phyloP scores from a whole-genome alignment of 2,329 filamentous ascomycete genomes.

The Colletotrichum shisoi region DNA sequence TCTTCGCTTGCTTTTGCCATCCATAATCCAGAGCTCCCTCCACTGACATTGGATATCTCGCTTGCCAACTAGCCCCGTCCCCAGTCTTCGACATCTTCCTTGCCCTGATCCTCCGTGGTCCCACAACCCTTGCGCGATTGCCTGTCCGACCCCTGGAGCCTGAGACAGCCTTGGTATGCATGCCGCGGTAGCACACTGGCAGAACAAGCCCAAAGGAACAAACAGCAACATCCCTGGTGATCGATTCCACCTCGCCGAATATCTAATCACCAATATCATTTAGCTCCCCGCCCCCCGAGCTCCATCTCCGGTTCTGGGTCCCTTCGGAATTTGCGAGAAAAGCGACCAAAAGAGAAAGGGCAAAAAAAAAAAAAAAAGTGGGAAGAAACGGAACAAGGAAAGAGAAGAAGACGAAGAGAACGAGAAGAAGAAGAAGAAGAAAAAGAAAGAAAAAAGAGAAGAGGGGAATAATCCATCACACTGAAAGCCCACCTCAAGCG shows the following conservation, averaged over 20 bases:
- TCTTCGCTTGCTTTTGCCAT: constrained; percentile 29
- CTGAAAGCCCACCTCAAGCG: constrained; percentile 15
- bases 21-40: constrained; percentile 25
- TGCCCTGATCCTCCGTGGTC: constrained; percentile 37
- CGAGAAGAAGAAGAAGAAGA: constrained; percentile 14
- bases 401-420: constrained; percentile 7
- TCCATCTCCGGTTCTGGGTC: constrained; percentile 35
- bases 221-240: constrained; percentile 38
- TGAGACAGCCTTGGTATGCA: constrained; percentile 39
- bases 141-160: constrained; percentile 36
- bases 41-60: constrained; percentile 39
- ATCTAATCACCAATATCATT: constrained; percentile 36
- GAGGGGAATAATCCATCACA: constrained; percentile 27
- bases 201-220: constrained; percentile 27
- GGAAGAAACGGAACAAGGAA: constrained; percentile 11
- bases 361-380: constrained; percentile 23
- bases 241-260: constrained; percentile 36
- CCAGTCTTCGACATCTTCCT: constrained; percentile 39
- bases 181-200: constrained; percentile 33
- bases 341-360: constrained; percentile 12
- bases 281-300: constrained; percentile 23
- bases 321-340: constrained; percentile 26
- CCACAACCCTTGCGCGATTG: constrained; percentile 35
- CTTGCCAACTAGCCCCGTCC: constrained; percentile 37
- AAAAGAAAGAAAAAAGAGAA: not conserved